Evolutionary conservation across 2,329 filamentous ascomycete genomes (phyloP).

Genomic region (Nothophoma quercina): DNA sequence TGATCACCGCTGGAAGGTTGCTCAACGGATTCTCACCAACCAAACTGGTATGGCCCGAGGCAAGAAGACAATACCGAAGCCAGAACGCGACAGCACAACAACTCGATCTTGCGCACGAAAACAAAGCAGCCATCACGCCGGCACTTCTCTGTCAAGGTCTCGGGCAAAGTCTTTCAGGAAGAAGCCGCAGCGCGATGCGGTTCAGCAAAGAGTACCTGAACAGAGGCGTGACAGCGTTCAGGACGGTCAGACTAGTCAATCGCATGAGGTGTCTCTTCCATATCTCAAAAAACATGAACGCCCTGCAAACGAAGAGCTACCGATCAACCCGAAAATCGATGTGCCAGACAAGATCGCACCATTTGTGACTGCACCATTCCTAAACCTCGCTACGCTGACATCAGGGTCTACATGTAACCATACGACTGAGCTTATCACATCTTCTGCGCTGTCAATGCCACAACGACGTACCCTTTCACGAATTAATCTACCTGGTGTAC

Average conservation of each 20-base stretch:
- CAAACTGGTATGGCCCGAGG: too few relatives aligned
- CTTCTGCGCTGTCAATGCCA: background rate
- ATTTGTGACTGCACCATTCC: background rate
- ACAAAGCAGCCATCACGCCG: background rate
- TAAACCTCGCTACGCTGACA: background rate
- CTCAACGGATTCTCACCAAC: conserved; percentile 14
- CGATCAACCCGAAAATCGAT: background rate
- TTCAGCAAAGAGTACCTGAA: background rate
- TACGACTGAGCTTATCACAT: background rate
- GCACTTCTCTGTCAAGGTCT: background rate
- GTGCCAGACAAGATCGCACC: conserved; percentile 4
- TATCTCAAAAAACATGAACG: conserved; percentile 13
- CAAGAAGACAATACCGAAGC: too few relatives aligned
- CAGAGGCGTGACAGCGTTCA: conserved; percentile 4
- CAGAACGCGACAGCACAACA: too few relatives aligned
- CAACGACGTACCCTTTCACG: conserved; percentile 11
- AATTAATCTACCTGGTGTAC: conserved; percentile 19
- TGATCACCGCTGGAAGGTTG: conserved; percentile 27
- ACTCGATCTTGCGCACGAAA: background rate
- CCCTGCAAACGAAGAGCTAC: background rate
- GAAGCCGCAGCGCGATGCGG: background rate
- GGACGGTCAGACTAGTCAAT: background rate
- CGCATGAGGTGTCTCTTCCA: background rate
- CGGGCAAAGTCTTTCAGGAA: background rate
- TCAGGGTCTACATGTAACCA: background rate